These are phyloP conservation scores for Suillus americanus DNA, from an alignment of 768 basidiomycete species.

Conservation along the genomic window DNA sequence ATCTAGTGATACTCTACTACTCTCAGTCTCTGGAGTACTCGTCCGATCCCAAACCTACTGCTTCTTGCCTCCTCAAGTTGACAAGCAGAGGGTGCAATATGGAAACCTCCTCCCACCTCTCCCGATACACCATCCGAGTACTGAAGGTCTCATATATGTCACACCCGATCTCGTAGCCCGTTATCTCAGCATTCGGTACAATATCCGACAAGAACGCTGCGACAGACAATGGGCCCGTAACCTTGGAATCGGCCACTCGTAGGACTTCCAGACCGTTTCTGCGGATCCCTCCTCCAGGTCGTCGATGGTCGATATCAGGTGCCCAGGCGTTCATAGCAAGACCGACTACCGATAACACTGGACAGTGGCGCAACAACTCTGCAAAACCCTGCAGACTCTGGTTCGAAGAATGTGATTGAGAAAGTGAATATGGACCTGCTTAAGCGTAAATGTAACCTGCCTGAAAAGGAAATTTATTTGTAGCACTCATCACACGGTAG, in stretches of 20 bases:
- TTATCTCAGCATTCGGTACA: conserved; percentile 3
- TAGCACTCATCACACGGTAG: too few species aligned
- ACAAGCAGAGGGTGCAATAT: background rate
- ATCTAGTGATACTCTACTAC: background rate
- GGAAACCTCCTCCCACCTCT: conserved; percentile 3
- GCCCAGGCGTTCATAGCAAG: conserved; percentile 1
- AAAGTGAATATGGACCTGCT: background rate
- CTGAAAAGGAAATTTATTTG: background rate
- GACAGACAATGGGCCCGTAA: background rate
- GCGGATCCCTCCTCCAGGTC: background rate
- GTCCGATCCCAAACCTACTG: background rate
- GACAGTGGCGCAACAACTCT: conserved; percentile 23
- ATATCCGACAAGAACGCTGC: conserved; percentile 2
- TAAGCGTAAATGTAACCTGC: too few species aligned
- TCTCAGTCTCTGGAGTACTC: background rate
- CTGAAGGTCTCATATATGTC: background rate
- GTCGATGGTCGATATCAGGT: background rate
- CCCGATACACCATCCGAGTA: background rate
- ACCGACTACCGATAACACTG: conserved; percentile 5
- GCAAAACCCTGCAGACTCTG: conserved; percentile 21
- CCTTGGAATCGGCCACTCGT: conserved; percentile 1
- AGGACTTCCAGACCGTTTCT: background rate
- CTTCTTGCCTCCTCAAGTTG: conserved; percentile 3
- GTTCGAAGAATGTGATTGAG: background rate
- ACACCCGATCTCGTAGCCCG: background rate